These are phyloP conservation scores for Dothistroma pini DNA, from an alignment of 2,329 filamentous ascomycete genomes.

Conservation along the genomic window DNA sequence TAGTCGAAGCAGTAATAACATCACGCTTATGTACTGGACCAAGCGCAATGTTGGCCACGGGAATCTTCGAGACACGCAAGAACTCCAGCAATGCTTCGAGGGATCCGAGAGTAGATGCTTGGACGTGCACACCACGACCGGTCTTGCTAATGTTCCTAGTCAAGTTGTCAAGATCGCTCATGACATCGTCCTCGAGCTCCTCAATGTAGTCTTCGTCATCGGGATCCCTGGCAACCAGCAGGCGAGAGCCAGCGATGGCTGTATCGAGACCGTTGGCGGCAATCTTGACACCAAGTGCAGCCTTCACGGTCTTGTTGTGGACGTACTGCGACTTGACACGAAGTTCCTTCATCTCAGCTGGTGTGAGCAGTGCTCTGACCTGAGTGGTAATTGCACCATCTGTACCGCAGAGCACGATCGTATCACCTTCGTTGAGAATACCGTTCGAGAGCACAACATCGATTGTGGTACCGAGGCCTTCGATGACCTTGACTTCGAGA, in stretches of 20 bases:
- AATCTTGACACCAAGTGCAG: constrained; percentile 97
- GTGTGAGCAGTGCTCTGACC: constrained; percentile 88
- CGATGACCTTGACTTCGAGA: constrained; percentile 97
- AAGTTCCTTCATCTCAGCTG: constrained; percentile 86
- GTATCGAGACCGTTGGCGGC: constrained; percentile 92
- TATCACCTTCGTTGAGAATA: constrained; percentile 88
- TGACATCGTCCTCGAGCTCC: constrained; percentile 93
- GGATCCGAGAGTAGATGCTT: constrained; percentile 95
- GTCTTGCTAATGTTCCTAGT: constrained; percentile 89
- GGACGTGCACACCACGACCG: constrained; percentile 91
- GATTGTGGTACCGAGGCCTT: constrained; percentile 97
- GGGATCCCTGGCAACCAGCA: constrained; percentile 89
- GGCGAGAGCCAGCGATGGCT: constrained; percentile 90
- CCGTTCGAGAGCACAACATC: constrained; percentile 96
- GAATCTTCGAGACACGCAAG: constrained; percentile 92
- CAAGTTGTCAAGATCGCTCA: constrained; percentile 86
- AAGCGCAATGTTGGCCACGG: constrained; percentile 94
- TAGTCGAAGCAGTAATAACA: constrained; percentile 87
- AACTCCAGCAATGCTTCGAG: constrained; percentile 96
- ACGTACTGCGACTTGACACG: constrained; percentile 95
- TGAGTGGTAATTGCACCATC: constrained; percentile 95
- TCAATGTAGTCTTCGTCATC: constrained; percentile 75
- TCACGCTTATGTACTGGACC: constrained; percentile 98
- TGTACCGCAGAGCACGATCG: constrained; percentile 92
- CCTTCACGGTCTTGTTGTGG: constrained; percentile 99